Evolutionary conservation across 2,329 filamentous ascomycete species (phyloP), one percentile per base, ranked within the genome.

Genomic region (Ophiostoma tasmaniense): DNA sequence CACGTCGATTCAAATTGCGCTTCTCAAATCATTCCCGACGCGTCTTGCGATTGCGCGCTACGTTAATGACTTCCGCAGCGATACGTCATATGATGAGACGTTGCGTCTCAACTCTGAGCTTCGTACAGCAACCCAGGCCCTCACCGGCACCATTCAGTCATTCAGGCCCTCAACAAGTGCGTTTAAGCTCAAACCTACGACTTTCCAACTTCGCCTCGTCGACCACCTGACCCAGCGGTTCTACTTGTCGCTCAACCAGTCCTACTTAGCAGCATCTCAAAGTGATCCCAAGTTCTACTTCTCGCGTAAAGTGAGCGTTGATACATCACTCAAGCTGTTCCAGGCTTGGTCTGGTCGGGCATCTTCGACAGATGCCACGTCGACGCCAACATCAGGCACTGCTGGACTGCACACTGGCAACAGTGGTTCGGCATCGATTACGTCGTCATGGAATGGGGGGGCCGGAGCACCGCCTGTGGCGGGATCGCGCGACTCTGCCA

Each of bases 241-340:
- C 71, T 81, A 83, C 72, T 78, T 87, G 14, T 80, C 81, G 0
- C 80, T 89, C 0, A 86, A 89, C 71, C 82, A 84, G 50, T 81
- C 81, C 0, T 81, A 82, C 75, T 78, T 84, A 33, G 74, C 76
- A 6, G 76, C 78, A 17, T 81, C 83, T 0, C 77, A 80, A 14
- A 75, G 79, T 1, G 79, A 85, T 52, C 81, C 82, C 0, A 77
- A 78, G 1, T 85, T 81, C 71, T 84, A 84, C 74, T 86, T 83
- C 74, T 85, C 83, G 0, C 80, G 82, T 25, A 84, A 84, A 70
- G 80, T 84, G 66, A 79, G 78, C 59, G 77, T 83, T 11, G 82
- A 84, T 72, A 76, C 75, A 2, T 73, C 77, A 0, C 70, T 79
- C 7, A 76, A 76, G 66, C 73, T 76, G 6, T 76, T 73, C 69